Evolutionary conservation across 495 filamentous ascomycete genomes (phyloP).

Genomic region (Corynascus novoguineensis): DNA sequence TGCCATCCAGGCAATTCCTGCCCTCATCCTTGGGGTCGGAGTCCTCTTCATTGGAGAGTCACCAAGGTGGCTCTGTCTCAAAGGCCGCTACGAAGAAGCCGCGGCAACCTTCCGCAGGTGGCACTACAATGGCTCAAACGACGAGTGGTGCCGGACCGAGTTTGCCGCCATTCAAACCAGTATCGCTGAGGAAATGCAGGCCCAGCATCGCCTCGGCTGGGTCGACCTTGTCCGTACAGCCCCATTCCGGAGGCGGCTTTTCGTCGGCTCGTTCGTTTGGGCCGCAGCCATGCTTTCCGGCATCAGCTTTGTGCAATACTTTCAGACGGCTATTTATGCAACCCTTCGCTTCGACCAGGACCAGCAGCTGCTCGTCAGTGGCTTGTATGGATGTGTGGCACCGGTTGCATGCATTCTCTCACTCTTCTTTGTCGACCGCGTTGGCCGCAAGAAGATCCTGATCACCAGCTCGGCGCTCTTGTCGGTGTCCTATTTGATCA

Average conservation of each 20-base stretch:
- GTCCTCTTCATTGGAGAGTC: conserved; percentile 51
- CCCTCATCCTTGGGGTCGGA: conserved; percentile 44
- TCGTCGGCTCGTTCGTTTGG: conserved; percentile 50
- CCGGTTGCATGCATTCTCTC: conserved; percentile 47
- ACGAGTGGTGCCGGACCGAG: conserved; percentile 42
- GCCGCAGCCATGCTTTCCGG: conserved; percentile 51
- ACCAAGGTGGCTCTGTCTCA: conserved; percentile 53
- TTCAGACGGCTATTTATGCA: conserved; percentile 46
- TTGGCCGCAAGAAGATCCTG: conserved; percentile 49
- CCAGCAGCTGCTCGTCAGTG: conserved; percentile 48
- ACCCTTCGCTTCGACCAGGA: conserved; percentile 42
- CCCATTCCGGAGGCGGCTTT: conserved; percentile 43
- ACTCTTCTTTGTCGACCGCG: conserved; percentile 48
- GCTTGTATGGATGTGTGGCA: conserved; percentile 48
- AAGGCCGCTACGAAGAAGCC: conserved; percentile 43
- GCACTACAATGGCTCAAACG: conserved; percentile 43
- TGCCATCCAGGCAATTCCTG: conserved; percentile 48
- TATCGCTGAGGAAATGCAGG: conserved; percentile 37
- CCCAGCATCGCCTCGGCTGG: conserved; percentile 39
- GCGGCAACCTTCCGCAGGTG: conserved; percentile 38
- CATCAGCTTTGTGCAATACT: conserved; percentile 50
- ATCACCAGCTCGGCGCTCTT: conserved; percentile 45
- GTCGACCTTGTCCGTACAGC: conserved; percentile 40
- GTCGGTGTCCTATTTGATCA: conserved; percentile 41
- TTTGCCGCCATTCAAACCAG: conserved; percentile 42